Percentiles rank a stretch among this genome's conserved stretches.
Conservation (phyloP, 2,329 filamentous ascomycete genomes). For the Apiospora kogelbergensis region DNA sequence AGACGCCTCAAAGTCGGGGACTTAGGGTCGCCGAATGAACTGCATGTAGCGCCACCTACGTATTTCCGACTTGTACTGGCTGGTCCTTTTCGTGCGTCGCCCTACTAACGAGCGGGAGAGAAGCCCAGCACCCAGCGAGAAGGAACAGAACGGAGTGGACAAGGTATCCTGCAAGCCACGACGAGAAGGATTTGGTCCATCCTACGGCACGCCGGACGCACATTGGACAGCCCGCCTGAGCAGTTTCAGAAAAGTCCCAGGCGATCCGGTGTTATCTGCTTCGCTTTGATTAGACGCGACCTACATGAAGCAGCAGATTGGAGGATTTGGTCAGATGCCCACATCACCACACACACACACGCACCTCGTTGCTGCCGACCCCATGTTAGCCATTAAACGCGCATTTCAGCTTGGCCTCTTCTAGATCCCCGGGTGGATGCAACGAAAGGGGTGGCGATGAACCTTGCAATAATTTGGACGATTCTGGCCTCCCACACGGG, state of each 20-base stretch:
- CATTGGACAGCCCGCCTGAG: neutral
- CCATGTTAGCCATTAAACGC: neutral
- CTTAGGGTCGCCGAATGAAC: neutral
- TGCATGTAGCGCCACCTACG: neutral
- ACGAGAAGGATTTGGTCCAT: neutral
- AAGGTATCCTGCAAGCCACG: neutral
- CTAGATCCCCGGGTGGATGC: neutral
- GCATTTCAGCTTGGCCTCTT: neutral
- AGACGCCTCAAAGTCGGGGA: neutral
- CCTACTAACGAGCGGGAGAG: neutral
- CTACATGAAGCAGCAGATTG: neutral
- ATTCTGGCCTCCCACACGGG: neutral
- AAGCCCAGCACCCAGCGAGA: neutral
- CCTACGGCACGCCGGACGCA: neutral
- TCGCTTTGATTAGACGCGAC: slow-evolving; percentile 1
- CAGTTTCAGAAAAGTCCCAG: neutral
- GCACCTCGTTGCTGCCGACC: neutral
- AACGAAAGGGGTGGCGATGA: neutral
- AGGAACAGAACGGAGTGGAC: neutral
- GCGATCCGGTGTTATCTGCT: neutral
- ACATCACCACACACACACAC: neutral
- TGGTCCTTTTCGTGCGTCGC: neutral
- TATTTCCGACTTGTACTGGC: neutral
- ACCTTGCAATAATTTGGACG: neutral
- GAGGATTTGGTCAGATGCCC: neutral